Evolutionary conservation across 306 rosid genomes (phyloP).

Genomic region (Castanea mollissima): DNA sequence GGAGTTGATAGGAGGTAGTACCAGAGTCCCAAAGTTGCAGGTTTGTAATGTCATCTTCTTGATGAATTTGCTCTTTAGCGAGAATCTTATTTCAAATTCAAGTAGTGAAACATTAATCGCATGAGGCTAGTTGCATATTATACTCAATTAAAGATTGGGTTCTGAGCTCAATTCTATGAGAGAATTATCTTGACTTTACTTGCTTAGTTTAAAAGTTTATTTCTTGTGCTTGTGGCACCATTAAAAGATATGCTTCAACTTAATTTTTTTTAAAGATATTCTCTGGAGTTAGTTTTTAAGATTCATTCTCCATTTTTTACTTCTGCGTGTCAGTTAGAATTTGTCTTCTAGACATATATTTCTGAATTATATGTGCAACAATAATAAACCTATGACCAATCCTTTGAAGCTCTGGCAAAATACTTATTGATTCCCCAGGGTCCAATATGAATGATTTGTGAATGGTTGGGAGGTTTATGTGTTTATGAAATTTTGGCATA

Average conservation of each 20-base stretch:
- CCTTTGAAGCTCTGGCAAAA: not conserved
- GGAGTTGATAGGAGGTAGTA: slow-evolving; percentile 95
- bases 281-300: not conserved
- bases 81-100: not conserved
- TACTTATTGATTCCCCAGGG: not conserved
- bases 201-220: not conserved
- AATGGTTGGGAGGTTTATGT: not conserved
- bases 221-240: not conserved
- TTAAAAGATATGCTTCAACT: not conserved
- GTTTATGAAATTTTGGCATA: not conserved
- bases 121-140: not conserved
- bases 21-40: slow-evolving; percentile 97
- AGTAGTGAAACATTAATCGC: not conserved
- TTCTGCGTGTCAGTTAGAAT: not conserved
- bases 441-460: not conserved
- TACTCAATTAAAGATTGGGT: not conserved
- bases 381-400: not conserved
- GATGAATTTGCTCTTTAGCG: slow-evolving; percentile 1
- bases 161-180: not conserved
- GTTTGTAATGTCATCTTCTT: slow-evolving; percentile 43
- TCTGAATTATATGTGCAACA: not conserved
- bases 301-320: not conserved
- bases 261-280: not conserved
- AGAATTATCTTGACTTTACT: not conserved
- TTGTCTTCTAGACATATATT: not conserved